Base-by-base conservation (phyloP, 140 eudicot genomes). In the Anethum foeniculum region DNA sequence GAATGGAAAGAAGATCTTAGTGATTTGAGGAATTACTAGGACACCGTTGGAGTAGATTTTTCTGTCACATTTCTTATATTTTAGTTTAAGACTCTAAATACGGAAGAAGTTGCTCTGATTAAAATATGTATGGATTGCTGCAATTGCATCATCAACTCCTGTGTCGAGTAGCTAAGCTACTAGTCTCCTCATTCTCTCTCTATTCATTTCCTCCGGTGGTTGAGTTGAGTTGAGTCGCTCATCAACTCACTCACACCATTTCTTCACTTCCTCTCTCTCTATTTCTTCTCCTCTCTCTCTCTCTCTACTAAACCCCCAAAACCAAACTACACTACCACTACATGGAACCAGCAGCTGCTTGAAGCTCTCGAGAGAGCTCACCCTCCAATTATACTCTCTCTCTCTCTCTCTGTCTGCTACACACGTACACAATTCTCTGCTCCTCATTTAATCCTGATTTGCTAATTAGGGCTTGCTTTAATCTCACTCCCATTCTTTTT, bases 191-290 rank as follows among this genome's bases (percentile, higher is more conserved):
- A 7, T 19, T 19, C 62, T 6, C 65, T 56, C 69, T n/a, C 69
- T n/a, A 60, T 60, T 60, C 69, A 60, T 60, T 60, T 10, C 69
- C 16, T 11, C 71, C 36, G 18, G 69, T 62, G 71, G 71, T 60
- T 39, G 69, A 25, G 34, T 60, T 60, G 69, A 60, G 69, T 62
- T 27, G 71, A 62, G 71, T 62, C 71, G 71, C 71, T 62, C 71
- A 62, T 62, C 71, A 62, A 62, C 71, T 62, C 71, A 62, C 71
- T 25, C 46, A 41, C 46, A 6, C 46, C 46, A 41, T 25, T 4
- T 10, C 2, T 21, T 54, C 2, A 23, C 30, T 51, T 16, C 4
- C 62, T 52, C 32, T 58, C 67, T 58, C 67, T 56, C 8, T 1
- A 18, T 6, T 4, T 18, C 23, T 21, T 58, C 14, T 58, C 41